These are phyloP conservation scores for Emericellopsis cladophorae DNA, from an alignment of 2,329 filamentous ascomycete species.

Conservation along the genomic window DNA sequence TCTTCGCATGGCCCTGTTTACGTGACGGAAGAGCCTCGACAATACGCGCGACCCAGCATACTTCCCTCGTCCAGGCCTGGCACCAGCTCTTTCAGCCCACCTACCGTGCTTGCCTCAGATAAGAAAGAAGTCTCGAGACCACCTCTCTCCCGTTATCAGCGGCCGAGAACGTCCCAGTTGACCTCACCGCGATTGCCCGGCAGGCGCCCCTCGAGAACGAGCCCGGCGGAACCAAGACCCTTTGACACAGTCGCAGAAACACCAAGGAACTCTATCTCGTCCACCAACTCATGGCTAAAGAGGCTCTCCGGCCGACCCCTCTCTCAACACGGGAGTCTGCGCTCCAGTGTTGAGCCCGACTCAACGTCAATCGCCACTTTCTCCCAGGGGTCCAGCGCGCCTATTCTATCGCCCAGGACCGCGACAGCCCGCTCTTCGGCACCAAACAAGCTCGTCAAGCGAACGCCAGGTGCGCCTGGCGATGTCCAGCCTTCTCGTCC, in stretches of 20 bases:
- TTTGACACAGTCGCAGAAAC: constrained; percentile 26
- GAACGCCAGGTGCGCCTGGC: constrained; percentile 42
- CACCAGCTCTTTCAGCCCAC: constrained; percentile 24
- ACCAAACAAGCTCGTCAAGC: constrained; percentile 70
- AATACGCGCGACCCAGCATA: background rate
- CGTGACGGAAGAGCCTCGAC: background rate
- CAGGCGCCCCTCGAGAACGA: constrained; percentile 30
- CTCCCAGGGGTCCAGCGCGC: constrained; percentile 54
- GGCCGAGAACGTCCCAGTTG: constrained; percentile 24
- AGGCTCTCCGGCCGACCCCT: constrained; percentile 54
- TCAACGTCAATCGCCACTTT: constrained; percentile 48
- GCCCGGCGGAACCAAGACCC: constrained; percentile 20
- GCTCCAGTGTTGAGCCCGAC: constrained; percentile 52
- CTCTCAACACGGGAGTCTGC: constrained; percentile 50
- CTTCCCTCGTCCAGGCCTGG: constrained; percentile 22
- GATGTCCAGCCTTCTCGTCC: constrained; percentile 27
- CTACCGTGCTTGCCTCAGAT: constrained; percentile 9
- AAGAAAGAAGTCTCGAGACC: constrained; percentile 19
- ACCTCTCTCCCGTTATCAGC: constrained; percentile 23
- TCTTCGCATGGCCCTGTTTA: too few relatives aligned
- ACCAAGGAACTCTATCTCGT: constrained; percentile 44
- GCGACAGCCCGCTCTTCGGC: constrained; percentile 31
- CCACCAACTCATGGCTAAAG: constrained; percentile 58
- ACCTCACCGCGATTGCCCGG: constrained; percentile 23
- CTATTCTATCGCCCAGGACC: constrained; percentile 37